Conservation (phyloP, 768 basidiomycete genomes). For the Erythrobasidium yunnanense region DNA sequence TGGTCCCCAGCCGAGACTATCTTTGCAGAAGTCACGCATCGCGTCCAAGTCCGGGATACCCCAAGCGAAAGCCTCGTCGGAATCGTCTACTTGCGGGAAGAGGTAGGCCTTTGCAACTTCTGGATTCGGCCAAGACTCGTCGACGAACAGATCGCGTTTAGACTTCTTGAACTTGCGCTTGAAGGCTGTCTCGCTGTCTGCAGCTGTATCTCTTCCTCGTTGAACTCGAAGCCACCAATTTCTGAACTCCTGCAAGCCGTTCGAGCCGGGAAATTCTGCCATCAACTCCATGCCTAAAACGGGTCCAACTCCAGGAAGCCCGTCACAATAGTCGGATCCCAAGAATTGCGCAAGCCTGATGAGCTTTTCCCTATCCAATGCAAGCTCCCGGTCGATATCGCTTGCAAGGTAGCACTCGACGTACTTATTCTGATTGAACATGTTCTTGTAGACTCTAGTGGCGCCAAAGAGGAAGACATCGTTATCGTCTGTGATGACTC, state of each 20-base stretch:
- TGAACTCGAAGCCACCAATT: slow-evolving; percentile 94
- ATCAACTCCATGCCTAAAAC: slow-evolving; percentile 93
- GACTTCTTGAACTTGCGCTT: slow-evolving; percentile 44
- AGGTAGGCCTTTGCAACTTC: slow-evolving; percentile 85
- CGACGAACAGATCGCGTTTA: slow-evolving; percentile 28
- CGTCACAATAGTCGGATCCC: slow-evolving; percentile 93
- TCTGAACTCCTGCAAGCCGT: slow-evolving; percentile 68
- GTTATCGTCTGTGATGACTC: slow-evolving; percentile 96
- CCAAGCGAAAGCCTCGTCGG: slow-evolving; percentile 92
- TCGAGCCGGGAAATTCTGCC: slow-evolving; percentile 78
- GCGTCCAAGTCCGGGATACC: slow-evolving; percentile 91
- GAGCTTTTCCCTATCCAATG: slow-evolving; percentile 71
- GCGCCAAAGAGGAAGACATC: slow-evolving; percentile 98
- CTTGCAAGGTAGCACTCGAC: slow-evolving; percentile 84
- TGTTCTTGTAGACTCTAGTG: slow-evolving; percentile 90
- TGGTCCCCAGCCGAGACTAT: slow-evolving; percentile 32
- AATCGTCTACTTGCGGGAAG: slow-evolving; percentile 77
- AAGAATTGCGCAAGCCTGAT: slow-evolving; percentile 83
- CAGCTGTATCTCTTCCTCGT: slow-evolving; percentile 65
- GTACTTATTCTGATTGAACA: slow-evolving; percentile 98
- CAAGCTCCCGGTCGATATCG: slow-evolving; percentile 77
- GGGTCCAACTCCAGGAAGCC: slow-evolving; percentile 80
- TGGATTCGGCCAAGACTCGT: slow-evolving; percentile 82
- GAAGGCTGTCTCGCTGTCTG: slow-evolving; percentile 64
- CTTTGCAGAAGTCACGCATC: slow-evolving; percentile 48